Conservation (phyloP, 2,329 filamentous ascomycete genomes). For the Phyllosticta citribraziliensis region DNA sequence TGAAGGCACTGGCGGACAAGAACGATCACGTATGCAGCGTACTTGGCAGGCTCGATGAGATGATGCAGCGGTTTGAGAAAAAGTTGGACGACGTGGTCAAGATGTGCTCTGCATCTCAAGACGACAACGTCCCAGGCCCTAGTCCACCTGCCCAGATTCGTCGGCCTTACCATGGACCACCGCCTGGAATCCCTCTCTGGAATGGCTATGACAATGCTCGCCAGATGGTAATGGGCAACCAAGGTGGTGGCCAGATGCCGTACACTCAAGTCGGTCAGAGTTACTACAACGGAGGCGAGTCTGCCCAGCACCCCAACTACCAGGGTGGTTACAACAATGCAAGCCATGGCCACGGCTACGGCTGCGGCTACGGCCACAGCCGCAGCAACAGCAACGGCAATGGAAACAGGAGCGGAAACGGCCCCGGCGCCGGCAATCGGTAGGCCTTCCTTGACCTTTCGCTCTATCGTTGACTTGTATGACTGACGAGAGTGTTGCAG, state of each 20-base stretch:
- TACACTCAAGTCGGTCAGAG: constrained; percentile 1
- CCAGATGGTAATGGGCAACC: neutral
- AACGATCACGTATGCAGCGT: constrained; percentile 16
- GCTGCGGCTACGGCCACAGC: neutral
- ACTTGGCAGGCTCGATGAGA: constrained; percentile 21
- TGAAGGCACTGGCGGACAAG: constrained; percentile 20
- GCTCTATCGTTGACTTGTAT: no score
- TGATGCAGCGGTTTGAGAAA: constrained; percentile 15
- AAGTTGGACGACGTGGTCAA: neutral
- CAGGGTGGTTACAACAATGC: neutral
- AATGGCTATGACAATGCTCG: neutral
- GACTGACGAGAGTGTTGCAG: neutral
- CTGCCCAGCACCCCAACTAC: neutral
- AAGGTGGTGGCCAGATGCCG: neutral
- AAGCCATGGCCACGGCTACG: neutral
- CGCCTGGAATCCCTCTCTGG: neutral
- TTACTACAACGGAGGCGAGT: constrained; percentile 4
- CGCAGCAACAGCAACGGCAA: neutral
- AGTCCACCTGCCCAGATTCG: neutral
- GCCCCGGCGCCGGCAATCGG: neutral
- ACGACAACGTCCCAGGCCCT: neutral
- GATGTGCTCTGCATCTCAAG: neutral
- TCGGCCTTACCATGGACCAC: neutral
- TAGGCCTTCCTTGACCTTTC: neutral
- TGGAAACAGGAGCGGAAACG: neutral